Conservation (phyloP, 1,139 yeast genomes). For the Candida labiduridarum region DNA sequence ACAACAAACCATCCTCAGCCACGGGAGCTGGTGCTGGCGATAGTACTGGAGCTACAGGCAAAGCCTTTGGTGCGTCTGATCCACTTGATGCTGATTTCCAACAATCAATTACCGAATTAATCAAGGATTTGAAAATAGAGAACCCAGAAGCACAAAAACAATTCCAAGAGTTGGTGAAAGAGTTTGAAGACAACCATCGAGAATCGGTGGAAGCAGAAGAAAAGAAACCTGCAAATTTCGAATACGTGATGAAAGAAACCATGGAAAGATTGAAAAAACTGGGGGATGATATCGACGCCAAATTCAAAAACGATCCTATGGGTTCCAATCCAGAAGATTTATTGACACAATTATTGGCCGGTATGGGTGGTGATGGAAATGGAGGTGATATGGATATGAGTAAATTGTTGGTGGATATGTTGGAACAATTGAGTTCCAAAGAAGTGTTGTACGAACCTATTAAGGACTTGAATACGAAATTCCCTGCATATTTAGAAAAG, state of each 20-base stretch:
- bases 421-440: slow-evolving; percentile 82
- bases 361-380: slow-evolving; percentile 45
- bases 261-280: slow-evolving; percentile 75
- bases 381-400: slow-evolving; percentile 59
- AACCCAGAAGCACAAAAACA: slow-evolving; percentile 64
- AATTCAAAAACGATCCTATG: slow-evolving; percentile 53
- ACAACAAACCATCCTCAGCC: slow-evolving; percentile 12
- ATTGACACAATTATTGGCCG: slow-evolving; percentile 55
- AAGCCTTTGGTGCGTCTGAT: slow-evolving; percentile 10
- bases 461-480: slow-evolving; percentile 74
- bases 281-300: slow-evolving; percentile 66
- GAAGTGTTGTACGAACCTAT: slow-evolving; percentile 88
- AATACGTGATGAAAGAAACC: slow-evolving; percentile 78
- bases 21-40: slow-evolving; percentile 15
- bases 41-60: slow-evolving; percentile 4
- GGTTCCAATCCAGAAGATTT: slow-evolving; percentile 58
- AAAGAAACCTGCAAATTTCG: slow-evolving; percentile 51
- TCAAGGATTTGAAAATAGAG: slow-evolving; percentile 57
- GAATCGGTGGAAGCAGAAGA: slow-evolving; percentile 40
- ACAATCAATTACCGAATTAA: slow-evolving; percentile 53
- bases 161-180: slow-evolving; percentile 52
- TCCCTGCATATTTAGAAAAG: slow-evolving; percentile 61
- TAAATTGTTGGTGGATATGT: slow-evolving; percentile 71
- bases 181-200: slow-evolving; percentile 42
- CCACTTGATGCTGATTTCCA: slow-evolving; percentile 47